Percentiles rank a stretch among this genome's conserved stretches.
Evolutionary conservation across 2,329 filamentous ascomycete species (phyloP).

Genomic region (Diaporthe eres): DNA sequence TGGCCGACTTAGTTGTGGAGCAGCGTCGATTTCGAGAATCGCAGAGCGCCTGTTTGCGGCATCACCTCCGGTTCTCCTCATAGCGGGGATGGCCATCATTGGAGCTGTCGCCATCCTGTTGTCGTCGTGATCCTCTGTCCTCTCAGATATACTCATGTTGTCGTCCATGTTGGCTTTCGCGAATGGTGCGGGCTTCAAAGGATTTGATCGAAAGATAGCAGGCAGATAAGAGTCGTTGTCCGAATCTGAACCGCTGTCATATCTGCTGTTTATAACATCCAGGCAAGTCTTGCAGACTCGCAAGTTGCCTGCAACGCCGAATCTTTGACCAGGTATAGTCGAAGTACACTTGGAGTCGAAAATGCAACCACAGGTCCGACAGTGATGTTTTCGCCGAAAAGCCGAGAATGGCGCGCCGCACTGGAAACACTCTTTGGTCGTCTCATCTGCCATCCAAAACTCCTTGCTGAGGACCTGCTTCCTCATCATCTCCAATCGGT

Average conservation of each 20-base stretch:
- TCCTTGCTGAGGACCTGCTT: conserved; percentile 93
- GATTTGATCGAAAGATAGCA: conserved; percentile 71
- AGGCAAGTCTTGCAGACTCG: conserved; percentile 95
- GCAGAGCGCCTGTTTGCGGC: conserved; percentile 90
- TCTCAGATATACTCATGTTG: conserved; percentile 58
- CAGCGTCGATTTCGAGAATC: conserved; percentile 87
- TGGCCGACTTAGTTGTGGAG: conserved; percentile 82
- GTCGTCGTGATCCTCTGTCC: conserved; percentile 60
- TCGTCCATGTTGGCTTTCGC: conserved; percentile 51
- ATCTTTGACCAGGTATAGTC: conserved; percentile 87
- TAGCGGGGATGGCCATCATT: conserved; percentile 79
- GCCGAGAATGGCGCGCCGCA: conserved; percentile 93
- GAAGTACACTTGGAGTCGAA: conserved; percentile 97
- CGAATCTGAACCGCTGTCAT: conserved; percentile 90
- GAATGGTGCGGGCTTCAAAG: conserved; percentile 57
- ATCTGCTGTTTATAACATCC: conserved; percentile 88
- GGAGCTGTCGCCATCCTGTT: conserved; percentile 73
- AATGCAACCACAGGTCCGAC: conserved; percentile 95
- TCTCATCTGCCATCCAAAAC: conserved; percentile 99
- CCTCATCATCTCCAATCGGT: conserved; percentile 78
- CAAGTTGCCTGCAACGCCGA: conserved; percentile 87
- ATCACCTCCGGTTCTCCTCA: conserved; percentile 68
- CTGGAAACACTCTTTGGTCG: conserved; percentile 95
- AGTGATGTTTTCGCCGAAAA: conserved; percentile 96
- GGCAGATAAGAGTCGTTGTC: conserved; percentile 81